Percentiles rank a stretch among this genome's conserved stretches.
phyloP scores from a whole-genome alignment of 1,139 yeast species.

The Candida sanyaensis region DNA sequence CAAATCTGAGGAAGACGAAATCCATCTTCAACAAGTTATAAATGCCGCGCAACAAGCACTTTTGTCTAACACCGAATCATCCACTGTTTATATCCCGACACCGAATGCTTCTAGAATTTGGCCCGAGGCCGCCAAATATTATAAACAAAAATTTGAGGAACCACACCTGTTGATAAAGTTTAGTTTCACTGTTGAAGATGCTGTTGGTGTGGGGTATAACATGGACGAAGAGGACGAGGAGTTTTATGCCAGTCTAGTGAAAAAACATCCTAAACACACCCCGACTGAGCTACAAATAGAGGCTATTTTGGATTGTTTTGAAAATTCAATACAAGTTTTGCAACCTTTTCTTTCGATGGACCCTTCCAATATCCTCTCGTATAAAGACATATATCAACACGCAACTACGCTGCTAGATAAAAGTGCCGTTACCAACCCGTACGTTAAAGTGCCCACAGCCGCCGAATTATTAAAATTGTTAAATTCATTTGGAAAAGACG shows the following conservation, averaged over 20 bases:
- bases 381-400: slow-evolving; percentile 42
- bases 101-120: slow-evolving; percentile 91
- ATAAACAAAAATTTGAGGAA: slow-evolving; percentile 57
- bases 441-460: slow-evolving; percentile 37
- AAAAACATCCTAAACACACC: slow-evolving; percentile 27
- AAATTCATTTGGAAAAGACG: slow-evolving; percentile 61
- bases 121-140: slow-evolving; percentile 74
- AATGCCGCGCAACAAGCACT: slow-evolving; percentile 72
- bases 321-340: slow-evolving; percentile 68
- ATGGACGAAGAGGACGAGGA: slow-evolving; percentile 89
- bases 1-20: slow-evolving; percentile 96
- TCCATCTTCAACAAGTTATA: slow-evolving; percentile 89
- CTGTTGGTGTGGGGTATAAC: slow-evolving; percentile 81
- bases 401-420: slow-evolving; percentile 21
- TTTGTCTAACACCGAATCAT: slow-evolving; percentile 28
- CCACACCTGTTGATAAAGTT: slow-evolving; percentile 85
- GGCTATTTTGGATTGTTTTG: slow-evolving; percentile 71
- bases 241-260: slow-evolving; percentile 52
- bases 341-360: slow-evolving; percentile 91
- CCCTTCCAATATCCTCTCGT: slow-evolving; percentile 72
- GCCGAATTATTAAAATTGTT: slow-evolving; percentile 51
- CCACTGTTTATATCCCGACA: slow-evolving; percentile 81
- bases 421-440: slow-evolving; percentile 31
- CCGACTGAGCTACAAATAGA: slow-evolving; percentile 82
- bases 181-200: slow-evolving; percentile 94